Conservation (phyloP, 371 early-diverging fungal genomes). For the Coemansia sp. region DNA sequence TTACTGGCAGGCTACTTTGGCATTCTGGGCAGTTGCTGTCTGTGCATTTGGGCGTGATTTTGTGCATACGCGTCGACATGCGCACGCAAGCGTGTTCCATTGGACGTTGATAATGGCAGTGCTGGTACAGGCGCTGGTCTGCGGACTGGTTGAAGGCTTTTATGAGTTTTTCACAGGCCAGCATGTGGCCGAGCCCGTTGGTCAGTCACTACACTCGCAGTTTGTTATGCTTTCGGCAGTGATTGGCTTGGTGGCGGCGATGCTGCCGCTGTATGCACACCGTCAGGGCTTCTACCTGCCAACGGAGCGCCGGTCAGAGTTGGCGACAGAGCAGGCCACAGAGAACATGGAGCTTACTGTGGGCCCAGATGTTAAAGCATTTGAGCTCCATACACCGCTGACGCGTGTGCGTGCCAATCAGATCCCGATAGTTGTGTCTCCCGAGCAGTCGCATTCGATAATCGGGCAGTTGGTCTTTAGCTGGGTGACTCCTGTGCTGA, state of each 20-base stretch:
- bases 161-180: constrained; percentile 12
- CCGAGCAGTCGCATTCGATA: constrained; percentile 23
- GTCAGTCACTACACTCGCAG: constrained; percentile 13
- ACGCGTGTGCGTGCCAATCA: constrained; percentile 15
- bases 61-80: too few species aligned
- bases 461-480: constrained; percentile 56
- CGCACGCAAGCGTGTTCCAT: neutral
- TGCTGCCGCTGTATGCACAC: constrained; percentile 24
- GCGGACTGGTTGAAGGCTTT: constrained; percentile 14
- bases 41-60: neutral
- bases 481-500: constrained; percentile 50
- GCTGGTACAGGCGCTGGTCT: constrained; percentile 2
- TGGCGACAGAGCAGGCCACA: neutral
- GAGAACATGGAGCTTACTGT: neutral
- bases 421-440: constrained; percentile 29
- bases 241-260: neutral
- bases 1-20: constrained; percentile 24
- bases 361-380: neutral
- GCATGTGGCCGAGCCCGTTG: constrained; percentile 13
- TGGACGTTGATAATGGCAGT: constrained; percentile 4
- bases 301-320: neutral
- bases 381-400: constrained; percentile 34
- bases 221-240: constrained; percentile 1
- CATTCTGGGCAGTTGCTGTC: constrained; percentile 9
- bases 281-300: constrained; percentile 23